Conservation (phyloP, 1,139 yeast genomes). For the Pichia sp. region DNA sequence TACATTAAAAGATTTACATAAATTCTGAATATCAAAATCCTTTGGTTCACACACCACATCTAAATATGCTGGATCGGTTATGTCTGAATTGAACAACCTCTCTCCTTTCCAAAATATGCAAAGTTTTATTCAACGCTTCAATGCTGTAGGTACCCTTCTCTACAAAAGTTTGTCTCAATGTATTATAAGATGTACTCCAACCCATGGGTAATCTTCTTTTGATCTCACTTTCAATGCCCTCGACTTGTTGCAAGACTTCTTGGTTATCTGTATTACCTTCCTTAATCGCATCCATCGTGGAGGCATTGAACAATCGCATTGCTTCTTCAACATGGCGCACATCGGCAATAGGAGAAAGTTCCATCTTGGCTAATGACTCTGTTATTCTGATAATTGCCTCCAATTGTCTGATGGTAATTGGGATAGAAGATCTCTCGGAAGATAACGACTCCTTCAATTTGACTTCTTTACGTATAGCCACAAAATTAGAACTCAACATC, state of each 20-base stretch:
- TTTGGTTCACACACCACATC: constrained; percentile 55
- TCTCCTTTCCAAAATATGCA: constrained; percentile 76
- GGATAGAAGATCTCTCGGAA: constrained; percentile 90
- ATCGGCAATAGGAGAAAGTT: constrained; percentile 76
- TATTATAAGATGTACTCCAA: constrained; percentile 88
- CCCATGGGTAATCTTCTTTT: constrained; percentile 93
- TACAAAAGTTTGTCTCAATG: constrained; percentile 81
- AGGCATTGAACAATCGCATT: constrained; percentile 86
- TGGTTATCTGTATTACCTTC: constrained; percentile 45
- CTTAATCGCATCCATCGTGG: constrained; percentile 95
- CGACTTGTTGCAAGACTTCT: constrained; percentile 59
- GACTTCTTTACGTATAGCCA: constrained; percentile 79
- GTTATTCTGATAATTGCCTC: constrained; percentile 97
- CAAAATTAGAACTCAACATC: constrained; percentile 89
- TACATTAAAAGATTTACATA: background rate
- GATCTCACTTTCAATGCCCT: constrained; percentile 76
- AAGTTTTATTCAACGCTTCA: constrained; percentile 78
- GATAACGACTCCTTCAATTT: constrained; percentile 77
- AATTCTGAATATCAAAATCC: background rate
- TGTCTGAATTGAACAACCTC: constrained; percentile 84
- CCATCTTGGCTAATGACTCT: constrained; percentile 87
- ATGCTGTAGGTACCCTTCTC: constrained; percentile 56
- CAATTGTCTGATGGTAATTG: constrained; percentile 94
- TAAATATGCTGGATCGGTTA: constrained; percentile 80
- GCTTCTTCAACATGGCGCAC: constrained; percentile 95